Evolutionary conservation across 2,329 filamentous ascomycete genomes (phyloP), one percentile per base, ranked within the genome.

Genomic region (Penicillium sp.): DNA sequence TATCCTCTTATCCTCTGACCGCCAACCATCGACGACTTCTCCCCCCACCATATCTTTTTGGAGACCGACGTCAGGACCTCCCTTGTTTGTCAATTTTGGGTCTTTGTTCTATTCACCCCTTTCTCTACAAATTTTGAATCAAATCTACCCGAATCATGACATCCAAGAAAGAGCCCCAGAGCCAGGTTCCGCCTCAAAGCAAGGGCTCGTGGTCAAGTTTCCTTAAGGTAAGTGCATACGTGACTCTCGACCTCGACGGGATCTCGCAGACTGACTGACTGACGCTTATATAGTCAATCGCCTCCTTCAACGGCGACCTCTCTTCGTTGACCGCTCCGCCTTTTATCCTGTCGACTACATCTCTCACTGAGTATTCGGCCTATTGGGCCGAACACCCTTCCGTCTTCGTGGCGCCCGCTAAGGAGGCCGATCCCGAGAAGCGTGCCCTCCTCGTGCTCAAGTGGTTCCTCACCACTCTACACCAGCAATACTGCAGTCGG

Each of bases 381-480:
- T 93, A 93, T 81, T 94, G 91, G 91, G 89, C 88, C 65, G 91
- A 92, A 69, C 89, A 93, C 72, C 91, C 91, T 3, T 79, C 83
- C 19, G 80, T 97, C 63, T 90, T 98, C 70, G 88, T 92, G 62
- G 93, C 93, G 13, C 92, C 94, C 2, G 90, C 92, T 53, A 84
- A 85, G 61, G 93, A 97, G 77, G 72, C 88, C 56, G 91, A 96
- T 75, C 86, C 93, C 0, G 87, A 90, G 71, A 95, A 92, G 82
- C 88, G 94, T 64, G 89, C 92, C 22, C 80, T 96, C 68, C 83
- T 94, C 37, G 94, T 98, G n/a, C 82, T 97, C 71, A 96, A 94
- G 79, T 98, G 94, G 94, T 98, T 97, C 81, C 81, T 98, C 59
- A 93, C 89, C 73, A 97, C 93, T 3, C 84, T 98, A 56, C 96